phyloP scores from a whole-genome alignment of 768 basidiomycete species.

The Hygrocybe coccinea region DNA sequence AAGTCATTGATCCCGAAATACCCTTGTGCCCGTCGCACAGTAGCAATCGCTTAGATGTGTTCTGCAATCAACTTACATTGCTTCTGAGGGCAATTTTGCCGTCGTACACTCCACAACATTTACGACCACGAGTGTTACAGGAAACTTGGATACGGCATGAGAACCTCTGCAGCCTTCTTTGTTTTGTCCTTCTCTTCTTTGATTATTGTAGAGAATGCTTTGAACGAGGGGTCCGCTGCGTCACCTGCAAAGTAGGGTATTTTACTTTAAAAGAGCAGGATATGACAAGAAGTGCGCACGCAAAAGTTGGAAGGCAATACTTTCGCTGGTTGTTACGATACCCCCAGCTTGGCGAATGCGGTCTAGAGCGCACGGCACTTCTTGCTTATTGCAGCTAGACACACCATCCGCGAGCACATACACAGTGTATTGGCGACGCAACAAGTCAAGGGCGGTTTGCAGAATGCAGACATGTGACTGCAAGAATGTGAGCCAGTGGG shows the following conservation, averaged over 20 bases:
- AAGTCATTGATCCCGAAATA: not conserved
- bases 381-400: constrained; percentile 74
- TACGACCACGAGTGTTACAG: not conserved
- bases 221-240: constrained; percentile 61
- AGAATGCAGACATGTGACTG: constrained; percentile 88
- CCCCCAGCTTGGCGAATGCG: constrained; percentile 71
- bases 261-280: not conserved
- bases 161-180: constrained; percentile 33
- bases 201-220: constrained; percentile 61
- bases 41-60: not conserved
- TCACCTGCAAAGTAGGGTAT: constrained; percentile 31
- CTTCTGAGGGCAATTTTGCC: not conserved
- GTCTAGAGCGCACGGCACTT: constrained; percentile 70
- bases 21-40: not conserved
- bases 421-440: constrained; percentile 40
- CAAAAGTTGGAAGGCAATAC: constrained; percentile 72
- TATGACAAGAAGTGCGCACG: constrained; percentile 20
- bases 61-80: too few relatives aligned
- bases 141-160: constrained; percentile 9
- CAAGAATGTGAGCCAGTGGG: constrained; percentile 5
- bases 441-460: constrained; percentile 73
- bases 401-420: constrained; percentile 82
- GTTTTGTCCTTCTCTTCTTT: constrained; percentile 76
- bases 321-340: constrained; percentile 75
- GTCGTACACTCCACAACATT: too few relatives aligned